These are phyloP conservation scores for Penicillium argentinense DNA, from an alignment of 495 filamentous ascomycete species.

Conservation along the genomic window DNA sequence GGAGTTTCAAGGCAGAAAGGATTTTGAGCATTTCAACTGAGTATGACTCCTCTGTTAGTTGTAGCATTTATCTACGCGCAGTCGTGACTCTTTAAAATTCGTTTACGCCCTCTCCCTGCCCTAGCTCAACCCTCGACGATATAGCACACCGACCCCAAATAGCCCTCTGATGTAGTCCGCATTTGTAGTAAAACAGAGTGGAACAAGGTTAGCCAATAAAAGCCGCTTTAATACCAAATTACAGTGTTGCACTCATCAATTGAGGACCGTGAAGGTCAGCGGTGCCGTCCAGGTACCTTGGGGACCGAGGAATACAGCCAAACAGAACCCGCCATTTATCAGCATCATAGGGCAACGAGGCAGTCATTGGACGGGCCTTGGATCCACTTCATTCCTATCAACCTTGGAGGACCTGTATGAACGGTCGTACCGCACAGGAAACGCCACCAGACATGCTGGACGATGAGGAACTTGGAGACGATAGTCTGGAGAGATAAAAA, in stretches of 20 bases:
- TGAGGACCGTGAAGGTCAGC: constrained; percentile 30
- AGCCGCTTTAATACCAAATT: constrained; percentile 5
- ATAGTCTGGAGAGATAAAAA: constrained; percentile 13
- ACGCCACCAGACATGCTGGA: not conserved
- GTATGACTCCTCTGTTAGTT: no score
- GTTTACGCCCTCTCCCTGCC: no score
- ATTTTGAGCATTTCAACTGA: no score
- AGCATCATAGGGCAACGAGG: constrained; percentile 7
- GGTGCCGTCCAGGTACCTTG: constrained; percentile 25
- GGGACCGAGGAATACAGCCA: constrained; percentile 16
- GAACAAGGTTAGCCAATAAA: constrained; percentile 3
- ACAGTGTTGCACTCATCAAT: constrained; percentile 2
- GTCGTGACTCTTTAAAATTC: no score
- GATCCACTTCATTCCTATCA: constrained; percentile 9
- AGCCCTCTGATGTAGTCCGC: not conserved
- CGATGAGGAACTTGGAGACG: constrained; percentile 32
- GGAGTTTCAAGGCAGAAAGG: no score
- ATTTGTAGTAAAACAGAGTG: not conserved
- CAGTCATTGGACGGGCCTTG: constrained; percentile 6
- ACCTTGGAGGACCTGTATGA: constrained; percentile 16
- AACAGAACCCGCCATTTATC: constrained; percentile 19
- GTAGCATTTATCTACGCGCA: no score
- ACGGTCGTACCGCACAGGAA: constrained; percentile 4
- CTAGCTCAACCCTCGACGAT: no score
- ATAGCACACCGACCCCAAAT: no score